Base-by-base conservation (phyloP, 2,329 filamentous ascomycete genomes). In the Lachnellula cervina region DNA sequence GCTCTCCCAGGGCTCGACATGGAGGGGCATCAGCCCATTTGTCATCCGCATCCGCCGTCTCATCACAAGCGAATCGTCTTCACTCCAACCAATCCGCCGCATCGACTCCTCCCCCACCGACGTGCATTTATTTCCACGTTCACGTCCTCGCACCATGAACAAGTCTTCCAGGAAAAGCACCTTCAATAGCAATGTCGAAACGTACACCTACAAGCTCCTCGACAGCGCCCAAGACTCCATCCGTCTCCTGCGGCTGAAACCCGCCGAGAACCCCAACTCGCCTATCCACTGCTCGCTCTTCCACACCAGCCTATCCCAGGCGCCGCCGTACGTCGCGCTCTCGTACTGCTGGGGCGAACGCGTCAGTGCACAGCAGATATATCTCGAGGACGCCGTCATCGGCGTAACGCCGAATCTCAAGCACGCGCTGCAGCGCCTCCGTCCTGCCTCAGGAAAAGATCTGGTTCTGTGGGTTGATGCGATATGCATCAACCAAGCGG, bases 401-500 rank as follows among this genome's bases (percentile, higher is more conserved):
- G 23, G 46, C 6, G 58, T 63, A 13, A 63, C 62, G 1, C 45
- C 45, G 11, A 67, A 62, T 45, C 53, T 66, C 7, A 47, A 58
- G 28, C 51, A 61, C 38, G 65, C 65, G 21, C 51, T 66, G 13
- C 47, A 56, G 19, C 56, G 60, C 16, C 51, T 67, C 13, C 57
- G 65, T 5, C 56, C 55, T 21, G 37, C 37, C n/a, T 45, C 8
- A 19, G 54, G 43, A 17, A 34, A 54, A 16, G 54, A 57, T 13
- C 25, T 60, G 7, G 44, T 61, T 21, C 16, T 67, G 2, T 68
- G 65, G 64, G 55, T 66, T 5, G 65, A 68, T 45, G 62, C 63
- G 7, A 52, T 67, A 19, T 65, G 63, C 50, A 67, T 66, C 38
- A 61, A 65, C 49, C 62, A 66, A 55, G 49, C 40, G 5, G 56